These are phyloP conservation scores for Phytophthora foliorum DNA, from an alignment of 352 stramenopile genomes.

Conservation along the genomic window DNA sequence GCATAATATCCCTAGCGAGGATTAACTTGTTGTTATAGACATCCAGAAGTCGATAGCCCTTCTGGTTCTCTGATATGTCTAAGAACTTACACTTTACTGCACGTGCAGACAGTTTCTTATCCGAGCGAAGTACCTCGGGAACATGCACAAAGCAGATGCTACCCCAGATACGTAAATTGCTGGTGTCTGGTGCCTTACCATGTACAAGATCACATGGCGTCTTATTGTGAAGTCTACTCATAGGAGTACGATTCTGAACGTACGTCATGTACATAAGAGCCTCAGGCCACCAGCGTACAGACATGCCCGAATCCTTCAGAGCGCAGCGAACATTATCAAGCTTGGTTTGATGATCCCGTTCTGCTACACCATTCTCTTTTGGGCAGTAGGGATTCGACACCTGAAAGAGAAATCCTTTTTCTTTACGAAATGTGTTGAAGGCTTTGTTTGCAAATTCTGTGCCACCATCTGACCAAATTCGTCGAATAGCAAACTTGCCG, in stretches of 20 bases:
- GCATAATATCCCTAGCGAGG: too few relatives aligned
- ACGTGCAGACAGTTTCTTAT: conserved; percentile 8
- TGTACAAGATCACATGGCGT: conserved; percentile 7
- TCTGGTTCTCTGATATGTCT: conserved; percentile 2
- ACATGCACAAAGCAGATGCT: conserved; percentile 10
- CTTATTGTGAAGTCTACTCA: neutral
- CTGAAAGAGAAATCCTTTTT: neutral
- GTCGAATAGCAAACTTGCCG: neutral
- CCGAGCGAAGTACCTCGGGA: neutral
- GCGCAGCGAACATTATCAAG: neutral
- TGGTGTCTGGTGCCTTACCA: neutral
- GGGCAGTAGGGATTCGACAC: neutral
- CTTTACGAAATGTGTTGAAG: neutral
- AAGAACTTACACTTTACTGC: conserved; percentile 9
- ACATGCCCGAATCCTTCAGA: neutral
- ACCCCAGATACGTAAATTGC: neutral
- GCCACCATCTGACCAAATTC: neutral
- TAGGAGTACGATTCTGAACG: conserved; percentile 10
- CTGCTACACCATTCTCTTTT: neutral
- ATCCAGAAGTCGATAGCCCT: conserved; percentile 3
- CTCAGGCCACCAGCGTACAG: neutral
- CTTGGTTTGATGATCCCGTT: neutral
- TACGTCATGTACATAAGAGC: conserved; percentile 2
- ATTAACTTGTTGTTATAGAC: conserved; percentile 7
- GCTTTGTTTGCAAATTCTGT: neutral